Conservation (phyloP, 2,329 filamentous ascomycete species). For the Colletotrichum tanaceti region DNA sequence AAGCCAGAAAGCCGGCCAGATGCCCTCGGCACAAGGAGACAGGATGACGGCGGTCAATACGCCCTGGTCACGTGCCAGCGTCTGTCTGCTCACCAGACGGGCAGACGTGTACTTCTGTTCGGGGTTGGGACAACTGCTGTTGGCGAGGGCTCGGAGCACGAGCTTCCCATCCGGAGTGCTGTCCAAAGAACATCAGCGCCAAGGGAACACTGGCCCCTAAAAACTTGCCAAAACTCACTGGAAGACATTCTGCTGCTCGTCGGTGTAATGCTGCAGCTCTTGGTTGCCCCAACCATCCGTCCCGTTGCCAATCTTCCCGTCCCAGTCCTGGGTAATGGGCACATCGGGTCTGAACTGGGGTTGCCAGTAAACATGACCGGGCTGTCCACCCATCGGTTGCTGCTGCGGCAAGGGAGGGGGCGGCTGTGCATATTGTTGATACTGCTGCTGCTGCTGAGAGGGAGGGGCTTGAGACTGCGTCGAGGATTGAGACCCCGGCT, state of each 20-base stretch:
- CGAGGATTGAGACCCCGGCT: conserved; percentile 43
- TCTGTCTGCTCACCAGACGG: conserved; percentile 64
- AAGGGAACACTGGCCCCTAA: not conserved
- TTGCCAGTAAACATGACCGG: conserved; percentile 60
- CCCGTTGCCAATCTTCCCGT: conserved; percentile 65
- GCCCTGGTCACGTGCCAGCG: conserved; percentile 62
- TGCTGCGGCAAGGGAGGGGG: conserved; percentile 1
- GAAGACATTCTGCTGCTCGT: conserved; percentile 62
- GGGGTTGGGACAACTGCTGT: conserved; percentile 47
- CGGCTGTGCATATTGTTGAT: conserved; percentile 42
- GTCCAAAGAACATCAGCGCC: conserved; percentile 1
- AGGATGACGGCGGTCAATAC: conserved; percentile 63
- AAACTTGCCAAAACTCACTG: conserved; percentile 50
- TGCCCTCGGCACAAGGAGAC: conserved; percentile 65
- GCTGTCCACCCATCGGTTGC: conserved; percentile 19
- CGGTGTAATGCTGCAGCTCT: conserved; percentile 68
- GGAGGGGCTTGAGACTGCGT: conserved; percentile 43
- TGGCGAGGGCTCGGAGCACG: conserved; percentile 63
- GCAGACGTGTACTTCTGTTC: conserved; percentile 65
- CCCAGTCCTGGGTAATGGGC: conserved; percentile 63
- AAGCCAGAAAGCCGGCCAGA: conserved; percentile 73
- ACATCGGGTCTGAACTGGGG: conserved; percentile 60
- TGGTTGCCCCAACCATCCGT: conserved; percentile 72
- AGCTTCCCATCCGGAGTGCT: conserved; percentile 62
- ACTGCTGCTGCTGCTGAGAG: conserved; percentile 33